Evolutionary conservation across 2,329 filamentous ascomycete genomes (phyloP).

Genomic region (Calonectria fujianensis): DNA sequence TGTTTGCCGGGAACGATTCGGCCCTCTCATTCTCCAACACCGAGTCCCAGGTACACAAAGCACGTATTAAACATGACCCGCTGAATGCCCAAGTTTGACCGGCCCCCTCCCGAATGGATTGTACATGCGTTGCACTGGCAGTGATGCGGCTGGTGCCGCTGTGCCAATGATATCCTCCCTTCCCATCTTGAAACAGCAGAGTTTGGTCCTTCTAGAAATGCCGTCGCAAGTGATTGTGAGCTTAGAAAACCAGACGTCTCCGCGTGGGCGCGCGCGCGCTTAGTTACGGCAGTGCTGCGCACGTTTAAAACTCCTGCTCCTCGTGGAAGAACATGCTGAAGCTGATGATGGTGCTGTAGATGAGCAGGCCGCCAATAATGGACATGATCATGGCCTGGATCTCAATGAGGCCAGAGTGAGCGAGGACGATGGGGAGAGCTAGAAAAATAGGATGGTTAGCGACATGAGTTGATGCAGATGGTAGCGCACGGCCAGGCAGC

Average conservation of each 20-base stretch:
- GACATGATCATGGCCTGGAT: constrained; percentile 95
- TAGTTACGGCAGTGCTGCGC: not conserved
- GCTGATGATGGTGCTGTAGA: constrained; percentile 98
- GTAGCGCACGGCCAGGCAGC: constrained; percentile 5
- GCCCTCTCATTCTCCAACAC: constrained; percentile 40
- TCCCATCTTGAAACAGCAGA: constrained; percentile 11
- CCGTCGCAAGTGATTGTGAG: not conserved
- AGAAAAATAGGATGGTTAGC: constrained; percentile 40
- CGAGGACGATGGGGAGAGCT: constrained; percentile 92
- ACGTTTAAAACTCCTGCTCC: constrained; percentile 90
- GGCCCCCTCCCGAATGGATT: constrained; percentile 45
- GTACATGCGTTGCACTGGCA: constrained; percentile 48
- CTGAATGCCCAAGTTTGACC: constrained; percentile 47
- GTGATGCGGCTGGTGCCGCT: constrained; percentile 40
- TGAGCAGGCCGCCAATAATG: constrained; percentile 91
- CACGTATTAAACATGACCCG: constrained; percentile 41
- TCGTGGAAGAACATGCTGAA: constrained; percentile 99
- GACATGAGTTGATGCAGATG: not conserved
- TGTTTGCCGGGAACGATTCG: constrained; percentile 21
- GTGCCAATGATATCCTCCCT: constrained; percentile 2
- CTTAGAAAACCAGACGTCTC: not conserved
- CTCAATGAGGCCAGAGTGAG: constrained; percentile 89
- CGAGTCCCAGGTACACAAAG: constrained; percentile 32
- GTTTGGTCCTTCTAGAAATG: not conserved
- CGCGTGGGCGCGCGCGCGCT: constrained; percentile 10